Conservation (phyloP, 2,329 filamentous ascomycete species). For the Daldinia eschscholtzii region DNA sequence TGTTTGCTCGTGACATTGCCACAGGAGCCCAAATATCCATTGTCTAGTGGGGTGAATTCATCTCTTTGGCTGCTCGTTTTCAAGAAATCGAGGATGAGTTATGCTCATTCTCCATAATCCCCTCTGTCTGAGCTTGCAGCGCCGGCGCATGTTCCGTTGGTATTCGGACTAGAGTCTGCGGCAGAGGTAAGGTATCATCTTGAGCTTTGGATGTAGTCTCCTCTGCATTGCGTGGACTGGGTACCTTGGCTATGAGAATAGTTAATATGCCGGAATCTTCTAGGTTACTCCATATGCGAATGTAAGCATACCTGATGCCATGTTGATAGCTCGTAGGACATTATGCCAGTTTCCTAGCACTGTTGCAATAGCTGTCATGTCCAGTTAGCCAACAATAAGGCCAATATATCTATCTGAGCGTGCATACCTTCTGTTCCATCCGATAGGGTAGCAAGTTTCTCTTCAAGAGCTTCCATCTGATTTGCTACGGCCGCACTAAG, state of each 20-base stretch:
- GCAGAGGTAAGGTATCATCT: slow-evolving; percentile 67
- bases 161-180: slow-evolving; percentile 86
- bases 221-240: slow-evolving; percentile 65
- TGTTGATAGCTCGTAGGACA: slow-evolving; percentile 84
- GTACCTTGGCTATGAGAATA: slow-evolving; percentile 71
- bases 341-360: slow-evolving; percentile 91
- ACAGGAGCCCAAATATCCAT: background rate
- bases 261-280: slow-evolving; percentile 30
- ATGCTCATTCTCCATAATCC: slow-evolving; percentile 61
- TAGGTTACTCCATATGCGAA: background rate
- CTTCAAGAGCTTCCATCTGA: slow-evolving; percentile 85
- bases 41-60: slow-evolving; percentile 15
- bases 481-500: slow-evolving; percentile 81
- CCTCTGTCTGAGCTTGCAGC: slow-evolving; percentile 71
- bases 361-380: slow-evolving; percentile 77
- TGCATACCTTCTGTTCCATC: slow-evolving; percentile 81
- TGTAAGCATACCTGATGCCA: slow-evolving; percentile 78
- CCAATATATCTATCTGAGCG: background rate
- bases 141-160: slow-evolving; percentile 81
- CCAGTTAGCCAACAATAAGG: slow-evolving; percentile 29
- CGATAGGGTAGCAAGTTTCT: slow-evolving; percentile 81
- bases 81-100: slow-evolving; percentile 42
- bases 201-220: slow-evolving; percentile 55
- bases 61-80: slow-evolving; percentile 13
- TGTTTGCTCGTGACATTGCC: background rate